Base-by-base conservation (phyloP, 345 rosid species). In the Brassica nigra region DNA sequence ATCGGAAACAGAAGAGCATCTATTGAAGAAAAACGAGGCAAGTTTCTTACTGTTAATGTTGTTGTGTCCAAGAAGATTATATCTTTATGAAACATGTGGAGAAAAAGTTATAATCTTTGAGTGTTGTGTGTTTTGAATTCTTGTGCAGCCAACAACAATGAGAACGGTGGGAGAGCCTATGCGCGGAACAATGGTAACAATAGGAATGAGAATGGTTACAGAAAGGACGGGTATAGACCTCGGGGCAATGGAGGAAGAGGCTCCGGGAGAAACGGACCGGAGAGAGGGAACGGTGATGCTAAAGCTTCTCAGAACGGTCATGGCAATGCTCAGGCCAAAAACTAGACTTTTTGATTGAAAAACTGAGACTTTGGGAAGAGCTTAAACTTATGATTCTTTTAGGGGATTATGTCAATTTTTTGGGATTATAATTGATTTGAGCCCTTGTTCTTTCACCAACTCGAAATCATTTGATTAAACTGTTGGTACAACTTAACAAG, bases 21-120 rank as follows among this genome's bases (percentile, higher is more conserved):
- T 68, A 88, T 93, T 31, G 95, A 90, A 80, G 90, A 77, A 75
- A 91, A 90, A 79, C 86, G 87, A 84, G 97, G 97, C 73, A 82
- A 83, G 89, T 85, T 65, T 29, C 58, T 31, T 0, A 33, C 7
- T 8, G n/a, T 18, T 8, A 68, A 6, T 36, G 23, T 14, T 66
- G 28, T 59, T 27, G 11, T 78, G 36, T 62, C 65, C 65, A 9
- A 28, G 27, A 70, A 23, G 33, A 18, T 18, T 18, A 27, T 36
- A 11, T 49, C 70, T 65, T 64, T 8, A 12, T 31, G 12, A 4
- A 9, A 67, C 29, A 5, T n/a, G 18, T 55, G 27, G 58, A 68
- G 37, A 44, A 8, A 20, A 20, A 8, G 52, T 14, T 11, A 12
- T 49, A 61, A 76, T 44, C 7, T 23, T 30, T 62, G 15, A 31